Evolutionary conservation across 352 stramenopile genomes (phyloP).

Genomic region (Phytophthora megakarya): DNA sequence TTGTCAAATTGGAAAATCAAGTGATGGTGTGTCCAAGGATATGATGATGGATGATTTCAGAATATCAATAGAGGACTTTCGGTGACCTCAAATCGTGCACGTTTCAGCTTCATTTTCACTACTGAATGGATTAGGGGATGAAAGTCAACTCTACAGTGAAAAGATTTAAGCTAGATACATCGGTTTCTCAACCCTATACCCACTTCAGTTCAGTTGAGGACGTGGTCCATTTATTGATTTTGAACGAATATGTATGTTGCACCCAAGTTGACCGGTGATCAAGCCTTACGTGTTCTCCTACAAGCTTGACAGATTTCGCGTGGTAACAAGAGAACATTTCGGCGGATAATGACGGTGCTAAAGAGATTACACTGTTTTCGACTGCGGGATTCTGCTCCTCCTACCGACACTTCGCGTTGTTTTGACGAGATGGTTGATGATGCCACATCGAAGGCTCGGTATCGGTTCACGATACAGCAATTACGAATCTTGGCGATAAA

Average conservation of each 20-base stretch:
- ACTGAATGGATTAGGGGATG: neutral
- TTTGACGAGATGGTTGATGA: neutral
- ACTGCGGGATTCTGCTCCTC: neutral
- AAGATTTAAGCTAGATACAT: constrained; percentile 8
- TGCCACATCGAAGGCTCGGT: neutral
- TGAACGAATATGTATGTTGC: constrained; percentile 11
- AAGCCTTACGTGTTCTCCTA: neutral
- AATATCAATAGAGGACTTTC: constrained; percentile 11
- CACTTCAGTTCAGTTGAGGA: neutral
- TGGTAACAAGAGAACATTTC: neutral
- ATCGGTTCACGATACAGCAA: neutral
- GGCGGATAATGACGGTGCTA: neutral
- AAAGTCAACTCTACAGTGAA: neutral
- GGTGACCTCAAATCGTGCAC: neutral
- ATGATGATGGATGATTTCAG: too few relatives aligned
- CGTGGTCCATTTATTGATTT: too few relatives aligned
- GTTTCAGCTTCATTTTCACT: constrained; percentile 10
- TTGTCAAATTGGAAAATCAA: too few relatives aligned
- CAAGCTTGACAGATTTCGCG: neutral
- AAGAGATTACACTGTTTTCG: neutral
- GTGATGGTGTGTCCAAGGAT: too few relatives aligned
- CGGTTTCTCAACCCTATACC: too few relatives aligned
- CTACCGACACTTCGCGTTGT: neutral
- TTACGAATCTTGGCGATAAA: neutral
- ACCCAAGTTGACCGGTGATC: neutral